Evolutionary conservation across 768 basidiomycete genomes (phyloP).

Genomic region (Obba rivulosa): DNA sequence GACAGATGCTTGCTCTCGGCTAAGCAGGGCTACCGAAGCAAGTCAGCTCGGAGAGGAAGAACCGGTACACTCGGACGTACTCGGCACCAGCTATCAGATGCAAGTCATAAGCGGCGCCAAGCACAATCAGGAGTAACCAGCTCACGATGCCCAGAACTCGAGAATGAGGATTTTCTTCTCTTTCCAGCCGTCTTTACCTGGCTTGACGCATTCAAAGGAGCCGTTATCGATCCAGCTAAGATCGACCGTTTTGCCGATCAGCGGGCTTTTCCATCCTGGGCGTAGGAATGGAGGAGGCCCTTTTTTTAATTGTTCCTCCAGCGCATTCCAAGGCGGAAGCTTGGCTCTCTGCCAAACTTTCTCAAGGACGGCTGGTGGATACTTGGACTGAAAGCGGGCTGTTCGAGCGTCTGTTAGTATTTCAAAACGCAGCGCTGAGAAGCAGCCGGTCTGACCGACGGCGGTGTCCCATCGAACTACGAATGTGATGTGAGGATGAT

Average conservation of each 20-base stretch:
- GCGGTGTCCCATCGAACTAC: constrained; percentile 18
- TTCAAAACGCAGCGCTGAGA: neutral
- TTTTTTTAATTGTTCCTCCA: constrained; percentile 22
- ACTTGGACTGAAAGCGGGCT: constrained; percentile 21
- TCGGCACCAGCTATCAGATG: constrained; percentile 17
- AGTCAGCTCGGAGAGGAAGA: neutral
- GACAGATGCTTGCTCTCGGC: constrained; percentile 23
- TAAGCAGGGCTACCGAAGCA: constrained; percentile 22
- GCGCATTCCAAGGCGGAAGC: constrained; percentile 21
- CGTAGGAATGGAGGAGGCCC: constrained; percentile 26
- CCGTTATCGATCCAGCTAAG: constrained; percentile 23
- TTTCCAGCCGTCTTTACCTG: constrained; percentile 22
- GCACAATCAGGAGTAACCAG: constrained; percentile 1
- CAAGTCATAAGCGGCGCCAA: neutral
- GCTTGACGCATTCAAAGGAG: constrained; percentile 20
- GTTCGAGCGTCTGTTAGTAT: neutral
- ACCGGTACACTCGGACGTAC: constrained; percentile 10
- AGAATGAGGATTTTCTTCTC: constrained; percentile 21
- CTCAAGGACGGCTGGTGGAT: constrained; percentile 19
- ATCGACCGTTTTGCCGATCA: constrained; percentile 21
- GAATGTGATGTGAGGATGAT: neutral
- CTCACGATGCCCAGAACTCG: constrained; percentile 28
- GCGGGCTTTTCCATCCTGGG: constrained; percentile 26
- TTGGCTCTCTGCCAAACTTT: constrained; percentile 20
- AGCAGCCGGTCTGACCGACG: constrained; percentile 15